These are phyloP conservation scores for Globisporangium orthogonon DNA, from an alignment of 352 stramenopile species.

Conservation along the genomic window DNA sequence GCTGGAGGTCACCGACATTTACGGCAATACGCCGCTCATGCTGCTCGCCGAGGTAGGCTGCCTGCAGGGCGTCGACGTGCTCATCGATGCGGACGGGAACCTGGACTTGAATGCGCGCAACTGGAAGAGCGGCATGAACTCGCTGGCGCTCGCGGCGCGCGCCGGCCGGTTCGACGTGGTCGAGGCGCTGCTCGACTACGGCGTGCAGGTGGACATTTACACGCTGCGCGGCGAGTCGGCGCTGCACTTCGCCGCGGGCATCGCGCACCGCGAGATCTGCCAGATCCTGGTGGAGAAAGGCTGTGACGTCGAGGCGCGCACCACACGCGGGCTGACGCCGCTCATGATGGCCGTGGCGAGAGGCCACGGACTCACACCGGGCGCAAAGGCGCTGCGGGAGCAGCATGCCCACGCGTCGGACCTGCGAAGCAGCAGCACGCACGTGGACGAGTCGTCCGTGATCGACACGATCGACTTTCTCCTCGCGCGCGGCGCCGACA, in stretches of 20 bases:
- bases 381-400: slow-evolving; percentile 18
- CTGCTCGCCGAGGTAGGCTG: slow-evolving; percentile 67
- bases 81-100: slow-evolving; percentile 65
- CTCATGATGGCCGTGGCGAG: slow-evolving; percentile 69
- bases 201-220: slow-evolving; percentile 51
- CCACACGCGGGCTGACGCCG: slow-evolving; percentile 59
- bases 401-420: slow-evolving; percentile 25
- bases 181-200: slow-evolving; percentile 82
- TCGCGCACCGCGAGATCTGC: slow-evolving; percentile 53
- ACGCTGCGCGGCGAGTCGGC: slow-evolving; percentile 68
- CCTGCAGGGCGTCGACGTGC: slow-evolving; percentile 61
- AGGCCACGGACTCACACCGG: slow-evolving; percentile 29
- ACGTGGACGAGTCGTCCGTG: slow-evolving; percentile 45
- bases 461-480: slow-evolving; percentile 71
- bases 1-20: slow-evolving; percentile 69
- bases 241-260: slow-evolving; percentile 74
- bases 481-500: slow-evolving; percentile 52
- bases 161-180: slow-evolving; percentile 60
- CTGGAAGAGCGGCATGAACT: slow-evolving; percentile 76
- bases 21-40: slow-evolving; percentile 80
- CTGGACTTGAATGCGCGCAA: slow-evolving; percentile 73
- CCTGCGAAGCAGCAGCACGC: slow-evolving; percentile 36
- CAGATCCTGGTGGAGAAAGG: slow-evolving; percentile 67
- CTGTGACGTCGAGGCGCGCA: slow-evolving; percentile 61
- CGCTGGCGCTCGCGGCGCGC: slow-evolving; percentile 63